Base-by-base conservation (phyloP, 2,329 filamentous ascomycete genomes). In the Penicillium olsonii region DNA sequence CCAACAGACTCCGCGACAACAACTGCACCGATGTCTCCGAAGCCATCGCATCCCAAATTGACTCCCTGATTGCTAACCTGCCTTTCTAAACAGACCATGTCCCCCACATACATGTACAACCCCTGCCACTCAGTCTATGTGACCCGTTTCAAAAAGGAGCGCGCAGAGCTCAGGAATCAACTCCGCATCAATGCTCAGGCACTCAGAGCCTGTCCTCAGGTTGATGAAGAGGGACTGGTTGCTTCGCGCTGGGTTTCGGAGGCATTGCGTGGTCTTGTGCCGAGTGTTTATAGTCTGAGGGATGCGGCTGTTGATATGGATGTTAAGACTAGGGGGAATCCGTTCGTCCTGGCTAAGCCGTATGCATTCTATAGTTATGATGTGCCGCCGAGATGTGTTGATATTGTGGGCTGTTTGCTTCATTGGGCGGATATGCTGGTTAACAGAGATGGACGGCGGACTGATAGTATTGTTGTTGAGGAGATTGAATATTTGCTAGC, bases 151-250 rank as follows among this genome's bases (percentile, higher is more conserved):
- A 37, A 24, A 12, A 22, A 9, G 9, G 24, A 48, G 33, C 45
- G 24, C 15, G 39, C 33, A 2, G 14, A 31, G 8, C 18, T 31
- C 12, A 11, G 29, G n/a, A n/a, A 11, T 3, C 29, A 31, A 14
- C 29, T 31, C 5, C 29, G 29, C n/a, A n/a, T 14, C 8, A 40
- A 48, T 12, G 39, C 39, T 1, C 22, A 19, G 1, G 3, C 26
- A 2, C 24, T 48, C 1, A 31, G n/a, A 3, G 15, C 11, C 1
- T 7, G 42, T n/a, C 33, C 24, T 45, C 57, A 54, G 19, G 48
- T 50, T 49, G 8, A 42, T 42, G 40, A 49, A 46, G n/a, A 37
- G 50, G 26, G 53, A 35, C 17, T 52, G 54, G 18, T 37, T 43
- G 27, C 41, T 48, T 7, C 54, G 49, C 4, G 24, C 31, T 24